Base-by-base conservation (phyloP, 805 yeast species). In the Lachancea lanzarotensis region DNA sequence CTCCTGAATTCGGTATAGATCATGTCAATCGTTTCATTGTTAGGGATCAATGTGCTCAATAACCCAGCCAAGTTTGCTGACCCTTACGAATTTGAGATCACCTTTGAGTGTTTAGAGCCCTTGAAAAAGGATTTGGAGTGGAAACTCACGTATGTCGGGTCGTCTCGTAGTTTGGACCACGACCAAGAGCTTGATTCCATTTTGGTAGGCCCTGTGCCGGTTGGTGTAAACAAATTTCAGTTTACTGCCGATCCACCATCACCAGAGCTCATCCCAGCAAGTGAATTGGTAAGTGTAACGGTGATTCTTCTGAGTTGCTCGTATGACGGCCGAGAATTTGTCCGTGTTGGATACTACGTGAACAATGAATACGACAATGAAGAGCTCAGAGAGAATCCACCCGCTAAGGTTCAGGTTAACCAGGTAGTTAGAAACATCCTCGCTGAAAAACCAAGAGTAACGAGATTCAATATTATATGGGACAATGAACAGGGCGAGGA, bases 171-270 rank as follows among this genome's bases (percentile, higher is more conserved):
- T 32, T 65, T 88, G 42, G 97, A 93, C 52, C 97, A 93, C 56
- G 99, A 93, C 64, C 99, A 93, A 66, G 97, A 90, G 62, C 71
- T 93, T 45, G 99, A 93, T 60, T 89, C 97, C 1, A 81, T 93
- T 32, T 69, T 93, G n/a, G 99, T 93, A 3, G 99, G 99, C 0
- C 99, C 99, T 0, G 95, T 93, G 2, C 99, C 98, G 0, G 95
- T 93, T 1, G 99, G 99, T 1, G 81, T 91, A 34, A 93, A 93
- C 62, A 89, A 91, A 65, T 93, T 93, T 57, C 75, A 90, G 10
- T 84, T 93, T 63, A 79, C 86, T 16, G 97, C 98, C 0, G 98
- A 95, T 57, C 95, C 99, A 0, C 99, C 99, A 1, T 81, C 91
- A 1, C 95, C 97, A 0, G 98, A 91, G 54, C 67, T 90, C 53